Base-by-base conservation (phyloP, 2,329 filamentous ascomycete species). In the Chaetomiaceae sp. region DNA sequence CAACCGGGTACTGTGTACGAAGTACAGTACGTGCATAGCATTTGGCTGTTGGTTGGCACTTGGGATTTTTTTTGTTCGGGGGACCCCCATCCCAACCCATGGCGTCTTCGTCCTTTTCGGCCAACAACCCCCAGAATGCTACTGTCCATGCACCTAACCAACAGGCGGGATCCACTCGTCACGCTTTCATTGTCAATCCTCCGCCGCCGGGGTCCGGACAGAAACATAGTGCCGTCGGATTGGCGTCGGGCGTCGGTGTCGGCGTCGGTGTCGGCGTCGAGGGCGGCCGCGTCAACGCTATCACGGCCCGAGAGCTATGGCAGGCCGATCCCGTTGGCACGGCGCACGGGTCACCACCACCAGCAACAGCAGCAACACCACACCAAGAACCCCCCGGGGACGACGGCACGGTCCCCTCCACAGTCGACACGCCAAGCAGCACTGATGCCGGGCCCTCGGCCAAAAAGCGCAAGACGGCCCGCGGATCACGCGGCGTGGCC, bases 401-500 rank as follows among this genome's bases (percentile, higher is more conserved):
- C 10, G 38, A 27, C 13, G 25, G 4, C 30, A 4, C 13, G 4
- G 27, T 21, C 5, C 16, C 11, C 2, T 18, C 23, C 3, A 25
- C n/a, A 11, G 27, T 30, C 27, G 38, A 29, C 18, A 51, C 45
- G 4, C 34, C 54, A 21, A 16, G 16, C 13, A 50, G 48, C 21
- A 23, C 32, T 10, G 47, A 46, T 51, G 49, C 38, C 32, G 54
- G 23, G 8, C 30, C n/a, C 23, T 23, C 4, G 30, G n/a, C 41
- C 38, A 80, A 77, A 67, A 78, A 72, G 64, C 74, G 75, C 59
- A 77, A 73, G 60, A 66, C 67, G 7, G 73, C 67, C 1, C 67
- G 72, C 5, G 72, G 74, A 5, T 73, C 73, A 23, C 69, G 77
- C 42, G 77, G 77, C 10, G 78, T 81, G 37, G 79, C 79, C 47